Conservation (phyloP, 1,284 basidiomycete genomes). For the Naganishia cerealis region DNA sequence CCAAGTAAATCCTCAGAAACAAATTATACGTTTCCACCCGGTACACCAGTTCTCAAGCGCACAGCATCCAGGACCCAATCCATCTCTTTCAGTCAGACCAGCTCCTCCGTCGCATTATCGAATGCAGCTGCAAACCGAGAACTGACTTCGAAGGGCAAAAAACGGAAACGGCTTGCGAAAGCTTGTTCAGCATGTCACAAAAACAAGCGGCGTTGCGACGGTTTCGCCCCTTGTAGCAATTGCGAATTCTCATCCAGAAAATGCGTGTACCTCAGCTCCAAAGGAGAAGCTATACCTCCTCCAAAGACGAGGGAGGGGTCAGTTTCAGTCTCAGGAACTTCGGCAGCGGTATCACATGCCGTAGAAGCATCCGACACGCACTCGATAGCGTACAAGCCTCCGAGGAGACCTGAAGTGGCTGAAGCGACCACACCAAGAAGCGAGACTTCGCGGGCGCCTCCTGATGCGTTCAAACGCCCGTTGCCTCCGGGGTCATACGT, state of each 20-base stretch:
- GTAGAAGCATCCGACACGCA: constrained; percentile 14
- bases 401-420: neutral
- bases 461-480: constrained; percentile 22
- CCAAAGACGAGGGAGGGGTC: constrained; percentile 50
- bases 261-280: constrained; percentile 55
- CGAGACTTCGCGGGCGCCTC: constrained; percentile 3
- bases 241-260: constrained; percentile 57
- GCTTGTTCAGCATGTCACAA: constrained; percentile 56
- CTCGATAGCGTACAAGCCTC: neutral
- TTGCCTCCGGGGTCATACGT: constrained; percentile 10
- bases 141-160: constrained; percentile 53
- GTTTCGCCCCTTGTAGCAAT: constrained; percentile 58
- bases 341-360: neutral
- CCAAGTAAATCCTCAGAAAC: neutral
- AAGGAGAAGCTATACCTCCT: constrained; percentile 52
- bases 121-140: constrained; percentile 41
- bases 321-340: constrained; percentile 23
- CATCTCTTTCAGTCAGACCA: constrained; percentile 21
- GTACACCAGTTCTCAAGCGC: constrained; percentile 5
- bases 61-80: constrained; percentile 5
- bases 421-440: neutral
- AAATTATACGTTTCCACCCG: constrained; percentile 5
- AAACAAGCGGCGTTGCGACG: constrained; percentile 58
- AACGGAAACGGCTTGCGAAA: constrained; percentile 52
- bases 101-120: constrained; percentile 16